Conservation (phyloP, 1,284 basidiomycete species). For the Peniophora sp. region DNA sequence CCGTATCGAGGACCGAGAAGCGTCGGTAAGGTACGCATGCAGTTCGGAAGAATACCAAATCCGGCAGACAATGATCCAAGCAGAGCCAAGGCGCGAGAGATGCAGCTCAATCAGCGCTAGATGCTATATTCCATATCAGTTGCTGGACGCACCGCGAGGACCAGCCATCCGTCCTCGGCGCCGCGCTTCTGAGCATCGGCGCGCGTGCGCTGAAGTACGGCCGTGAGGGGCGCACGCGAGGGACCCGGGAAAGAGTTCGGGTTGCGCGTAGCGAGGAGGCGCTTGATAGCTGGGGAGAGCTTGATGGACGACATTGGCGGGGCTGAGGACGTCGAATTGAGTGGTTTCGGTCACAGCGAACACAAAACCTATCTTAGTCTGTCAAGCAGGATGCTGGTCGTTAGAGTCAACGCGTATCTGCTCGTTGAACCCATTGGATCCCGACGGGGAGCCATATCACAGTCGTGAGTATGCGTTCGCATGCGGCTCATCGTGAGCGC, state of each 20-base stretch:
- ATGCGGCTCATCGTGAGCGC: no score
- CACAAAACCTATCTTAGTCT: no score
- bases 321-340: constrained; percentile 13
- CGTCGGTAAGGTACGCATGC: no score
- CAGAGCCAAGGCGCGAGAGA: neutral
- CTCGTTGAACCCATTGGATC: no score
- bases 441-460: no score
- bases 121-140: neutral
- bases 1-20: neutral
- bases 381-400: no score
- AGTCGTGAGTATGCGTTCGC: no score
- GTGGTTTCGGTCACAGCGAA: constrained; percentile 2
- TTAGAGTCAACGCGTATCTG: no score
- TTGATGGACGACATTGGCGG: constrained; percentile 30
- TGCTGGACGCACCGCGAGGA: constrained; percentile 54
- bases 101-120: no score
- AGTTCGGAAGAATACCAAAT: neutral
- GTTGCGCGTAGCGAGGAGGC: constrained; percentile 63
- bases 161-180: constrained; percentile 78
- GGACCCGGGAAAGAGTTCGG: constrained; percentile 59
- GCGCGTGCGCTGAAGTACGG: constrained; percentile 51
- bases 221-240: constrained; percentile 27
- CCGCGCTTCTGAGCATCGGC: constrained; percentile 55
- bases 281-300: constrained; percentile 52
- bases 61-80: neutral